A percentile compares a stretch with the other conserved stretches of the same genome.
Conservation (phyloP, 2,329 filamentous ascomycete genomes). For the Akanthomyces lecanii region DNA sequence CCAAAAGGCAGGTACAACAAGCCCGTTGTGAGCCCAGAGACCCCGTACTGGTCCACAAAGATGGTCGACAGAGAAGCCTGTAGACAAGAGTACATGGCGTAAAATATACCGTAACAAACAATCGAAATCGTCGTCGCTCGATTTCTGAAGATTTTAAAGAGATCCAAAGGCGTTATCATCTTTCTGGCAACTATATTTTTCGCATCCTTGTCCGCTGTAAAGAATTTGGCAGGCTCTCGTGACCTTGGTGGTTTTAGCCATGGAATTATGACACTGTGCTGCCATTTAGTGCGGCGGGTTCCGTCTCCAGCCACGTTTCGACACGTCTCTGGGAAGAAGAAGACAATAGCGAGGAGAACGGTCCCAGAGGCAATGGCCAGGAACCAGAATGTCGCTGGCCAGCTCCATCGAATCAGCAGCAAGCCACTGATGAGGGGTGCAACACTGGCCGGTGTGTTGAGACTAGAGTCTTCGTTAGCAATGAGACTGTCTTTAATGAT, state of each 20-base stretch:
- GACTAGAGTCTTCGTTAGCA: neutral
- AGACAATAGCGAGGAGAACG: neutral
- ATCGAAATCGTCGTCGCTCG: neutral
- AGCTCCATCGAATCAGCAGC: slow-evolving; percentile 3
- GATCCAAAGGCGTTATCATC: slow-evolving; percentile 3
- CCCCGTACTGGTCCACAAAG: slow-evolving; percentile 7
- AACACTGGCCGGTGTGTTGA: slow-evolving; percentile 2
- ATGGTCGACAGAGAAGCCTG: slow-evolving; percentile 5
- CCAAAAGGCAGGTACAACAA: neutral
- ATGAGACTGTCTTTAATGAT: too few relatives aligned
- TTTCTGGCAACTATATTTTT: neutral
- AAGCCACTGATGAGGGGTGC: slow-evolving; percentile 3
- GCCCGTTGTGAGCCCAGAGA: neutral
- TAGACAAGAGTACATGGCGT: slow-evolving; percentile 3
- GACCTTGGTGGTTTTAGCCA: neutral
- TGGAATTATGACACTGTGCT: neutral
- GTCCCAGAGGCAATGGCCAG: neutral
- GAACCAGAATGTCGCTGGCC: slow-evolving; percentile 7
- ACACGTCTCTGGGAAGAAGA: slow-evolving; percentile 1
- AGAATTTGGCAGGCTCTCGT: neutral
- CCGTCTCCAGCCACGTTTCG: neutral
- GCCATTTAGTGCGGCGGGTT: neutral
- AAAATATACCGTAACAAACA: neutral
- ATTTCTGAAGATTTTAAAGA: neutral
- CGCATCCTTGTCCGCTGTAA: neutral